These are phyloP conservation scores for Zasmidium citrigriseum DNA, from an alignment of 2,329 filamentous ascomycete genomes.

Conservation along the genomic window DNA sequence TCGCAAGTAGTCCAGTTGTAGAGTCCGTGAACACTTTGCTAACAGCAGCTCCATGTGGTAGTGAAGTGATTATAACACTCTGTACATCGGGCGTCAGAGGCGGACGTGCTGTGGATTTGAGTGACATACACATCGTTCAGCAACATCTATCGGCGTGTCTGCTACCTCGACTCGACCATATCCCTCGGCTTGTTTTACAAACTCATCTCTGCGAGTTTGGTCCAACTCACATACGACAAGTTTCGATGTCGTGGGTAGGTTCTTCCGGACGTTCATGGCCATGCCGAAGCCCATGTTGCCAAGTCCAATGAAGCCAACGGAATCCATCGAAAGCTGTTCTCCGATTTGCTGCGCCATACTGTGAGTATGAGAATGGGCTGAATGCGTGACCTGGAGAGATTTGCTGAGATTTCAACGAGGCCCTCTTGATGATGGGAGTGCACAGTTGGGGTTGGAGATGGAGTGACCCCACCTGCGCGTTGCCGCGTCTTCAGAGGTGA, in stretches of 20 bases:
- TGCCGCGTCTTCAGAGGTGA: no score
- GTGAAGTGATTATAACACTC: constrained; percentile 8
- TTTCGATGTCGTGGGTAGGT: constrained; percentile 33
- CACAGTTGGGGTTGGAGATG: no score
- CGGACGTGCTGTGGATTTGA: not conserved
- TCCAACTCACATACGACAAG: constrained; percentile 44
- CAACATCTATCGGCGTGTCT: constrained; percentile 9
- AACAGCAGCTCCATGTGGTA: constrained; percentile 8
- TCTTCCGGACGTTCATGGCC: constrained; percentile 43
- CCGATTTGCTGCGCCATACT: no score
- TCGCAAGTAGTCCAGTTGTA: constrained; percentile 36
- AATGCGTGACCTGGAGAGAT: no score
- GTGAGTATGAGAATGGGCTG: no score
- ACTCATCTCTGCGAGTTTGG: constrained; percentile 6
- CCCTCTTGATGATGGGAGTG: no score
- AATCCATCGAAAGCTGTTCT: no score
- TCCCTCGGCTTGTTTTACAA: constrained; percentile 2
- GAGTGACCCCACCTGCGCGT: no score
- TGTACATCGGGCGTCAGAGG: no score
- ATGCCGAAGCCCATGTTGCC: constrained; percentile 48
- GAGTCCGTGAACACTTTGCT: constrained; percentile 40
- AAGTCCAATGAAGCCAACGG: constrained; percentile 31
- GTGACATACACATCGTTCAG: not conserved
- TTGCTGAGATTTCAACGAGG: no score
- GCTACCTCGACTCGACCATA: constrained; percentile 6